Evolutionary conservation across 2,329 filamentous ascomycete genomes (phyloP).

Genomic region (Pseudogymnoascus sp.): DNA sequence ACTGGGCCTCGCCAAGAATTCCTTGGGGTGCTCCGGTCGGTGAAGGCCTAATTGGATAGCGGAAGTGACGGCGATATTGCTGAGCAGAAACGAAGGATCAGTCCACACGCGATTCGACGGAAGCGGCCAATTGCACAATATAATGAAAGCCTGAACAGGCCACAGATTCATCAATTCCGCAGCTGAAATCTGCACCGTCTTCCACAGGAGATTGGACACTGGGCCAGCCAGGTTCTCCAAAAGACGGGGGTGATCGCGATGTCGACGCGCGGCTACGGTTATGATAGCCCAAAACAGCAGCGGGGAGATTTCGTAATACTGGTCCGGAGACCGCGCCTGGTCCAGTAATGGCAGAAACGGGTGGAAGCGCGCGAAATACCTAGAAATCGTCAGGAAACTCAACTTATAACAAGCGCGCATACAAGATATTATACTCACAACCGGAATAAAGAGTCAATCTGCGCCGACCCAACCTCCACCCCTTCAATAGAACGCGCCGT

Average conservation of each 20-base stretch:
- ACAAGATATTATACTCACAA: not conserved
- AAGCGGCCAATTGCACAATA: slow-evolving; percentile 22
- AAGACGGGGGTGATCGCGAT: slow-evolving; percentile 12
- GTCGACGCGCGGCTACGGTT: slow-evolving; percentile 16
- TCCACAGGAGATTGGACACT: slow-evolving; percentile 15
- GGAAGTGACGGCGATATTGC: slow-evolving; percentile 18
- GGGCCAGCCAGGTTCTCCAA: slow-evolving; percentile 10
- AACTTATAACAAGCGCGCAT: too few species aligned
- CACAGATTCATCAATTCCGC: not conserved
- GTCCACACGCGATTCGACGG: slow-evolving; percentile 18
- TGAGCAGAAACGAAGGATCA: slow-evolving; percentile 19
- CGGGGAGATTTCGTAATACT: slow-evolving; percentile 12
- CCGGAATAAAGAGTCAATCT: slow-evolving; percentile 14
- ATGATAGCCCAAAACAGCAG: slow-evolving; percentile 17
- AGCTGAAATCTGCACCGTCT: slow-evolving; percentile 4
- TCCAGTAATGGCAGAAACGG: slow-evolving; percentile 15
- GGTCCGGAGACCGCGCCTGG: slow-evolving; percentile 12
- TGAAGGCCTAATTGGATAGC: slow-evolving; percentile 22
- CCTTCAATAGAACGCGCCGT: slow-evolving; percentile 10
- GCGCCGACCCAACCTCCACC: slow-evolving; percentile 1
- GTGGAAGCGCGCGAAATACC: slow-evolving; percentile 17
- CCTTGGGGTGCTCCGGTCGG: slow-evolving; percentile 15
- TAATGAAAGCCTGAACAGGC: slow-evolving; percentile 16
- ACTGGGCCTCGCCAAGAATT: slow-evolving; percentile 14
- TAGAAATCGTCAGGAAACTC: not conserved